Base-by-base conservation (phyloP, 305 asterid species). In the Nicotiana rustica region DNA sequence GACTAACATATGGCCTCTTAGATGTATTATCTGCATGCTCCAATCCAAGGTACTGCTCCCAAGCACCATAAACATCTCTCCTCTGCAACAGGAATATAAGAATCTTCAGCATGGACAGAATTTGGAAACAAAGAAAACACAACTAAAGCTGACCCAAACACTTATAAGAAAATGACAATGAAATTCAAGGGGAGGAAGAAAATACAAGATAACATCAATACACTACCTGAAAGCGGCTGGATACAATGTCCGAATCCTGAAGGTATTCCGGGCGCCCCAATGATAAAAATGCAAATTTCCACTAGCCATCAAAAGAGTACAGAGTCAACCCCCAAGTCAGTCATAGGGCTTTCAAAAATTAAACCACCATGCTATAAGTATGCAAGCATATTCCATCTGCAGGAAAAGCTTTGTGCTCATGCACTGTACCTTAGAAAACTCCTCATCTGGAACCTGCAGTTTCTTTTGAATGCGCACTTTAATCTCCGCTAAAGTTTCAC, bases 21-120 rank as follows among this genome's bases (percentile, higher is more conserved):
- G 96, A 94, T 81, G 94, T 89, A 56, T 91, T 92, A 83, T 95
- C 98, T 6, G 96, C 86, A 91, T 94, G 99, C 88, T 95, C 99
- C 83, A 95, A 88, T 82, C 98, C 99, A 70, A 95, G 89, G 93
- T 94, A 94, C 89, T 94, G 99, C 91, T 94, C 99, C 97, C 97
- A 94, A 84, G 97, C 95, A 87, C 99, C 96, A 86, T 94, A 91
- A 55, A 90, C 95, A 82, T 95, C 98, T 90, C 98, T 90, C 84
- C 99, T 95, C 98, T 96, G 91, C 67, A 89, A 85, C 70, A 87
- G 80, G 75, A 80, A 5, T 75, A 49, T 47, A 44, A 82, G 78
- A 67, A 69, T 49, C 35, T 65, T 56, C 61, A 35, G 47, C 49
- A 44, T 80, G 65, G 31, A 35, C 60, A 62, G 59, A 67, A 38